Evolutionary conservation across 1,139 yeast genomes (phyloP).

Genomic region (Taphrina wiesneri): DNA sequence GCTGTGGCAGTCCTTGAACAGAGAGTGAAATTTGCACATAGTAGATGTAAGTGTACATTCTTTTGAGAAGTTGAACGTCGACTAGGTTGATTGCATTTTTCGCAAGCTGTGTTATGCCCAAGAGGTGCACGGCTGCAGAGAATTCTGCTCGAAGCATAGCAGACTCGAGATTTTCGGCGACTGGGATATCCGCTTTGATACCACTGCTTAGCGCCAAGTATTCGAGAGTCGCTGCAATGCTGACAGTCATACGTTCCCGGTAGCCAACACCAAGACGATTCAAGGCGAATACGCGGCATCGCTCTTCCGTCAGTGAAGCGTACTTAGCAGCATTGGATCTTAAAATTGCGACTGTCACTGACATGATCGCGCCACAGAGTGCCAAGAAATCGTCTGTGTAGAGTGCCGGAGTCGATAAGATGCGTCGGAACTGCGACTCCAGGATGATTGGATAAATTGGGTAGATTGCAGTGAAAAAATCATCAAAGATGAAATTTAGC

Average conservation of each 20-base stretch:
- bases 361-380: conserved; percentile 6
- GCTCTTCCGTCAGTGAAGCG: not conserved
- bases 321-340: not conserved
- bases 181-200: not conserved
- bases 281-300: not conserved
- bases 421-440: conserved; percentile 9
- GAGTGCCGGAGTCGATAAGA: not conserved
- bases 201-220: not conserved
- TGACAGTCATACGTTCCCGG: conserved; percentile 2
- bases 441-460: conserved; percentile 14
- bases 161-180: not conserved
- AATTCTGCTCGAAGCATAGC: conserved; percentile 11
- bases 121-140: not conserved
- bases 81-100: not conserved
- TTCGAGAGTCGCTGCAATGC: conserved; percentile 13
- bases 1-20: not conserved
- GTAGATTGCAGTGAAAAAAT: not conserved
- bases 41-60: conserved; percentile 8
- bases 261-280: not conserved
- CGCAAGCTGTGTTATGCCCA: not conserved
- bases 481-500: conserved; percentile 6
- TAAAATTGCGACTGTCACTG: conserved; percentile 8
- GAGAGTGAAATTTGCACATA: conserved; percentile 4
- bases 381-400: conserved; percentile 17
- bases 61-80: conserved; percentile 3